A percentile compares a stretch with the other conserved stretches of the same genome.
These are phyloP conservation scores for Meripilus lineatus DNA, from an alignment of 1,284 basidiomycete genomes.

Conservation along the genomic window DNA sequence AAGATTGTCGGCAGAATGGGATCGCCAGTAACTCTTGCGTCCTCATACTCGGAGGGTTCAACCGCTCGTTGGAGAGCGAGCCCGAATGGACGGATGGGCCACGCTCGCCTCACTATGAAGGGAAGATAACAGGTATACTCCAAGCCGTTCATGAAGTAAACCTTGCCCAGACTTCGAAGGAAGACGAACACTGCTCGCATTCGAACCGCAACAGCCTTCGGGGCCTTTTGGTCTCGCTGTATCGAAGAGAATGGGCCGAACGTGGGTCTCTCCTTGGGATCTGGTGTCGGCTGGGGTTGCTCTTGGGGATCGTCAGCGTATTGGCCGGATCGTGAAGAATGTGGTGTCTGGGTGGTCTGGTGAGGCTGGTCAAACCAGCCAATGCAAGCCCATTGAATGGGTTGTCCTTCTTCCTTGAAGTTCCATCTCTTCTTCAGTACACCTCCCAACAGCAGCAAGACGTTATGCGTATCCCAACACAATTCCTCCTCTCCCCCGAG, in stretches of 20 bases:
- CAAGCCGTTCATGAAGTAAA: conserved; percentile 67
- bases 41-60: conserved; percentile 60
- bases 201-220: conserved; percentile 27
- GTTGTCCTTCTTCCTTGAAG: conserved; percentile 65
- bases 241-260: conserved; percentile 54
- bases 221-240: conserved; percentile 25
- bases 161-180: conserved; percentile 67
- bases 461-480: conserved; percentile 65
- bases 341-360: neutral
- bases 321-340: conserved; percentile 28
- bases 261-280: conserved; percentile 30
- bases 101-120: conserved; percentile 73
- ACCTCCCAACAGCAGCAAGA: conserved; percentile 67
- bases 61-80: conserved; percentile 76
- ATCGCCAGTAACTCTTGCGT: conserved; percentile 57
- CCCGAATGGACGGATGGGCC: conserved; percentile 73
- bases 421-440: conserved; percentile 73
- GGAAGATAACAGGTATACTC: conserved; percentile 81
- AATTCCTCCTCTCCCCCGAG: conserved; percentile 44
- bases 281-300: conserved; percentile 30
- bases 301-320: conserved; percentile 32
- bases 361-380: conserved; percentile 60
- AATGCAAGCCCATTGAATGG: conserved; percentile 73
- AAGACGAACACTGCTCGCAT: conserved; percentile 73
- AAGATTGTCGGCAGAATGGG: conserved; percentile 72